These are phyloP conservation scores for Diaporthe vaccinii DNA, from an alignment of 2,329 filamentous ascomycete genomes.

Conservation along the genomic window DNA sequence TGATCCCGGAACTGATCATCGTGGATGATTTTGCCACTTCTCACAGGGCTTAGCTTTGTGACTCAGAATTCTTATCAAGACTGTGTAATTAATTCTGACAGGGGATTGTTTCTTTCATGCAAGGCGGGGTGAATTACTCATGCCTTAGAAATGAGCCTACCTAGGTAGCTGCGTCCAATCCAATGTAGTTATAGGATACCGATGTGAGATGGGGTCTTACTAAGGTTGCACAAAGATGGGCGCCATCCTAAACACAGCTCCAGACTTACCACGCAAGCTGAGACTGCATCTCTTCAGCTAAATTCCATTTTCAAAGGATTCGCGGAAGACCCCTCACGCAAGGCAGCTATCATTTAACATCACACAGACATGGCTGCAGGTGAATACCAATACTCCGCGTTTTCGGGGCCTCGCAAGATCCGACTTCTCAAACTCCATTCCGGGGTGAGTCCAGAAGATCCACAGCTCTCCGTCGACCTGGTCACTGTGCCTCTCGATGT, in stretches of 20 bases:
- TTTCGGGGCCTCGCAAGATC: background rate
- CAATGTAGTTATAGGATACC: too few relatives aligned
- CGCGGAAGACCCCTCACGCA: background rate
- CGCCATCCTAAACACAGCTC: background rate
- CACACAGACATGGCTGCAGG: background rate
- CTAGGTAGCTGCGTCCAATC: too few relatives aligned
- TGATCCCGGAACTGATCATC: too few relatives aligned
- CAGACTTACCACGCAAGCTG: background rate
- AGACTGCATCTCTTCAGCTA: background rate
- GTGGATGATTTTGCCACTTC: too few relatives aligned
- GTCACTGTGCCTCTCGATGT: background rate
- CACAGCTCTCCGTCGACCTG: background rate
- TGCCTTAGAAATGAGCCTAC: too few relatives aligned
- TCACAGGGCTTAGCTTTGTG: too few relatives aligned
- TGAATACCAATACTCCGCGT: background rate
- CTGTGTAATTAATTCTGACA: too few relatives aligned
- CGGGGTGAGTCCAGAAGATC: background rate
- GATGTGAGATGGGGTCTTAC: background rate
- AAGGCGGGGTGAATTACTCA: background rate
- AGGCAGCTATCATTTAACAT: background rate
- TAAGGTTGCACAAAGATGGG: background rate
- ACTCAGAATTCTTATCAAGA: too few relatives aligned
- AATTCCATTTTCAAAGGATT: background rate
- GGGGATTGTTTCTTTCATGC: accelerated
- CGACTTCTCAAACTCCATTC: background rate